Conservation (phyloP, 2,329 filamentous ascomycete species). For the Fusarium sp. region DNA sequence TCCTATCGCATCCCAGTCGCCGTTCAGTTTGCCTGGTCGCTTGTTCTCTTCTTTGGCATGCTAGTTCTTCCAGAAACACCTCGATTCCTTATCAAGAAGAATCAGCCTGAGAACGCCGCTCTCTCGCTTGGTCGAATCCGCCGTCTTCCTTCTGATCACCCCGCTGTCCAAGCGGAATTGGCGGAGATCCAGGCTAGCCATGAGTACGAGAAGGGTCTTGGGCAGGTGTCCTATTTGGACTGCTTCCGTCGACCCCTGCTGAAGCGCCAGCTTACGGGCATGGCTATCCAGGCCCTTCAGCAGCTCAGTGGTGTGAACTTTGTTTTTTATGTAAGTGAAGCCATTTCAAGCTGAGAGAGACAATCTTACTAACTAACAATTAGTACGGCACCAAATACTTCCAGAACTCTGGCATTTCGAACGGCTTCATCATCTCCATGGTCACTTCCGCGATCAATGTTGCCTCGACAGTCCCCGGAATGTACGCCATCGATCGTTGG, state of each 20-base stretch:
- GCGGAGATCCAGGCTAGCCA: conserved; percentile 65
- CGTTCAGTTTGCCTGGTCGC: conserved; percentile 83
- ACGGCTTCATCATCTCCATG: conserved; percentile 78
- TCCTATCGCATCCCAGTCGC: conserved; percentile 8
- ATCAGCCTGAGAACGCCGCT: conserved; percentile 74
- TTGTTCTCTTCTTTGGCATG: conserved; percentile 69
- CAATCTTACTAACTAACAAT: neutral
- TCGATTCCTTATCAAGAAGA: conserved; percentile 86
- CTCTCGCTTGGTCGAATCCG: conserved; percentile 74
- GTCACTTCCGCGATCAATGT: conserved; percentile 84
- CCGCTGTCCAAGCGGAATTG: conserved; percentile 82
- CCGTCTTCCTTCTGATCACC: conserved; percentile 77
- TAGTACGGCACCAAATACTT: conserved; percentile 76
- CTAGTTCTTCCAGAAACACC: conserved; percentile 86
- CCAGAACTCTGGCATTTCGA: conserved; percentile 70
- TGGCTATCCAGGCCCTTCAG: conserved; percentile 68
- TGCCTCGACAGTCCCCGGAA: conserved; percentile 76
- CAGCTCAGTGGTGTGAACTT: conserved; percentile 72
- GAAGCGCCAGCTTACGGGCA: neutral
- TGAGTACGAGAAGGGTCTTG: neutral
- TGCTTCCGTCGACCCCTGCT: neutral
- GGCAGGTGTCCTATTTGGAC: neutral
- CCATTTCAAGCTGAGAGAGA: neutral
- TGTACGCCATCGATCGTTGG: conserved; percentile 76
- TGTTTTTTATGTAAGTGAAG: conserved; percentile 67